Evolutionary conservation across 176 grass and related monocot genomes (phyloP).

Genomic region (Hyparrhenia diplandra): DNA sequence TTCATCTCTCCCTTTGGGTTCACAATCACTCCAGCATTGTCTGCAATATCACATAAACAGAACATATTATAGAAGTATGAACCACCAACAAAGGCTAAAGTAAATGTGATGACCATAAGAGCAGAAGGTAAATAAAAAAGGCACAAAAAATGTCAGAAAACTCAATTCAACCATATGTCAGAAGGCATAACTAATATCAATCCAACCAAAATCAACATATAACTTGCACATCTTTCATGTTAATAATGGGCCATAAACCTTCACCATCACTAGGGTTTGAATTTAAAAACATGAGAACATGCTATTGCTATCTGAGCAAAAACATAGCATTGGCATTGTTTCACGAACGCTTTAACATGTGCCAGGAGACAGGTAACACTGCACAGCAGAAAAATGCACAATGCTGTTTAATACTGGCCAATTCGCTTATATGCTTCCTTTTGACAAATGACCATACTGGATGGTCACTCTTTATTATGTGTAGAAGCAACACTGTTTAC

Average conservation of each 20-base stretch:
- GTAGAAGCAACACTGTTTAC: constrained; percentile 22
- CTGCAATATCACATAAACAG: constrained; percentile 24
- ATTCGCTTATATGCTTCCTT: constrained; percentile 29
- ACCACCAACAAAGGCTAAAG: neutral
- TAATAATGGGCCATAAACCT: neutral
- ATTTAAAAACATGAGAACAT: neutral
- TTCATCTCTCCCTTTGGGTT: constrained; percentile 89
- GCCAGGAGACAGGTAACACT: constrained; percentile 40
- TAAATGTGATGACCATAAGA: neutral
- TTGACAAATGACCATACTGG: constrained; percentile 26
- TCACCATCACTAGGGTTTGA: neutral
- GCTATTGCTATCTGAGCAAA: neutral
- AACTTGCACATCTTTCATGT: neutral
- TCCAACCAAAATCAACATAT: neutral
- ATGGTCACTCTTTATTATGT: neutral
- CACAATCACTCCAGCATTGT: constrained; percentile 82
- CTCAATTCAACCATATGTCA: neutral
- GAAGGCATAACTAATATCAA: neutral
- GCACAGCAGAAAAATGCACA: constrained; percentile 8
- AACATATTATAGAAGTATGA: neutral
- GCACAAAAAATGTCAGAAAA: neutral
- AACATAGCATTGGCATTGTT: no score
- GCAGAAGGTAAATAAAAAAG: neutral
- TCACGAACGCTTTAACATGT: neutral
- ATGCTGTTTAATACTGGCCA: constrained; percentile 45